Evolutionary conservation across 2,329 filamentous ascomycete species (phyloP).

Genomic region (Verticillium longisporum): DNA sequence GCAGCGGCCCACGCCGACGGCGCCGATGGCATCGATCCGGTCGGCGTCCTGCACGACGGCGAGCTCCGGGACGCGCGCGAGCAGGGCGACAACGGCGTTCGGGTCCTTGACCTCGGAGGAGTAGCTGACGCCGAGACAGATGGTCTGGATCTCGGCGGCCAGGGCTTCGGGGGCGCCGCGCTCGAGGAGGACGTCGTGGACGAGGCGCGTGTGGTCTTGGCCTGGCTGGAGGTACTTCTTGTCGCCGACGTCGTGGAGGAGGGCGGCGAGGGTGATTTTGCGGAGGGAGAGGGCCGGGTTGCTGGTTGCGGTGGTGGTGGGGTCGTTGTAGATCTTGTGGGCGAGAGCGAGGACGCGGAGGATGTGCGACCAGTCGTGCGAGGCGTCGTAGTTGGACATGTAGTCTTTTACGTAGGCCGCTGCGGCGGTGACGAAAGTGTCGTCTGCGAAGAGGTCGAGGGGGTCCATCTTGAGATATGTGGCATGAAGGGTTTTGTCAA

Average conservation of each 20-base stretch:
- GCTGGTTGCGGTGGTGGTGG: slow-evolving; percentile 16
- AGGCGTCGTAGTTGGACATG: slow-evolving; percentile 75
- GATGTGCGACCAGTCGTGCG: slow-evolving; percentile 84
- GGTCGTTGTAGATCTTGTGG: slow-evolving; percentile 57
- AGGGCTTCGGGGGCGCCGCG: slow-evolving; percentile 51
- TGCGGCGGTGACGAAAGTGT: slow-evolving; percentile 46
- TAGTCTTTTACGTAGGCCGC: slow-evolving; percentile 59
- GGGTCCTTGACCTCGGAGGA: slow-evolving; percentile 65
- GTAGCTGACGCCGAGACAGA: slow-evolving; percentile 75
- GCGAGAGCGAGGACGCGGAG: slow-evolving; percentile 69
- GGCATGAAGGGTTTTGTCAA: background rate
- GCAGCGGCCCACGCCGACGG: slow-evolving; percentile 72
- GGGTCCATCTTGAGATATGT: background rate
- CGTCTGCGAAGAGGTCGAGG: slow-evolving; percentile 12
- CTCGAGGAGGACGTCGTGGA: slow-evolving; percentile 47
- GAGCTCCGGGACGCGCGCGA: slow-evolving; percentile 63
- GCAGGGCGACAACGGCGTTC: slow-evolving; percentile 48
- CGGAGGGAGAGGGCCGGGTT: slow-evolving; percentile 34
- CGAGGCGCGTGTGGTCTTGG: slow-evolving; percentile 49
- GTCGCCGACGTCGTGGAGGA: slow-evolving; percentile 87
- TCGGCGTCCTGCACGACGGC: slow-evolving; percentile 90
- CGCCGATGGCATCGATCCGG: slow-evolving; percentile 83
- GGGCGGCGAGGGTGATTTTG: slow-evolving; percentile 60
- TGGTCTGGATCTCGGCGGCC: slow-evolving; percentile 59
- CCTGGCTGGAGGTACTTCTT: slow-evolving; percentile 65